phyloP scores from a whole-genome alignment of 352 stramenopile genomes.

The Aphanomyces euteiches region DNA sequence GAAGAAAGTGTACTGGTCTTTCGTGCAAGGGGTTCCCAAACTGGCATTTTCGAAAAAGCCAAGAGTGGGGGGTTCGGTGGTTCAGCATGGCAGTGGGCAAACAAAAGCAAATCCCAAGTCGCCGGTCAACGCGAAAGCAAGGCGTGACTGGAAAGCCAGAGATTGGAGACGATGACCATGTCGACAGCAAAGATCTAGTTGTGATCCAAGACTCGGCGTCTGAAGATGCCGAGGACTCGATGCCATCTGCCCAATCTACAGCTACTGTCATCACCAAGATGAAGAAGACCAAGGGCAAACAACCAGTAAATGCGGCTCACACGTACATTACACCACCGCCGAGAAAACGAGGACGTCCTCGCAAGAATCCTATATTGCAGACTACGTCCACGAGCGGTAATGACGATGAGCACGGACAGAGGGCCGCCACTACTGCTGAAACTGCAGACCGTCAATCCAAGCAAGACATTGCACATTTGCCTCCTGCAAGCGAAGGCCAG shows the following conservation, averaged over 20 bases:
- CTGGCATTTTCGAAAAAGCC: too few relatives aligned
- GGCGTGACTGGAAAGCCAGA: too few relatives aligned
- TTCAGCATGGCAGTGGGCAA: not conserved
- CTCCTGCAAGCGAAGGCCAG: not conserved
- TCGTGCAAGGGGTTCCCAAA: too few relatives aligned
- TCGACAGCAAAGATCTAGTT: too few relatives aligned
- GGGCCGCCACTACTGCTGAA: not conserved
- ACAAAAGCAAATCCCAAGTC: not conserved
- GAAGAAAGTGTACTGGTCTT: too few relatives aligned
- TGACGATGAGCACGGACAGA: not conserved
- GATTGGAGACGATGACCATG: too few relatives aligned
- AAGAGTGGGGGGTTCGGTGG: too few relatives aligned
- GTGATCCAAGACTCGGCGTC: too few relatives aligned
- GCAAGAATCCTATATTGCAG: not conserved
- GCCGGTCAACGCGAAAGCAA: not conserved
- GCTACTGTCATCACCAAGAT: slow-evolving; percentile 7
- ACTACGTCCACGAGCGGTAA: not conserved
- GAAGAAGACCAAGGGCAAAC: not conserved
- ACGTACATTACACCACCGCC: not conserved
- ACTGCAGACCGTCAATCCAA: not conserved
- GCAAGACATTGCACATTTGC: not conserved
- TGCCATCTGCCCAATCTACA: slow-evolving; percentile 5
- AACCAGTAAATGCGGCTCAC: not conserved
- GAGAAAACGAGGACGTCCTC: not conserved
- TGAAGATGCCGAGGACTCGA: not conserved